phyloP scores from a whole-genome alignment of 768 basidiomycete species.

The Mycena galericulata region DNA sequence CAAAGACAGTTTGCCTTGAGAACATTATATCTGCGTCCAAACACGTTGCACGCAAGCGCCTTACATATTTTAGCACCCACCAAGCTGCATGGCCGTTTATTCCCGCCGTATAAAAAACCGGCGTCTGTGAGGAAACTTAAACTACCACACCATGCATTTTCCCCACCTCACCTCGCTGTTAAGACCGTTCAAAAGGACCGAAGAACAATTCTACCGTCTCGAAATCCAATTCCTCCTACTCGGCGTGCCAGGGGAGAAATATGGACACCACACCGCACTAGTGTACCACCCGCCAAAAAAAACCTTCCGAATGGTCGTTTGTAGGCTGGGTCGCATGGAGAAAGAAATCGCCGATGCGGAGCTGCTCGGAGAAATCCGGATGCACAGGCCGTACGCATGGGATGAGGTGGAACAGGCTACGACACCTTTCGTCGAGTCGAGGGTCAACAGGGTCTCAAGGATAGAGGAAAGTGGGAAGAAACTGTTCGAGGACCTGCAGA shows the following conservation, averaged over 20 bases:
- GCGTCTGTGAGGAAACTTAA: no score
- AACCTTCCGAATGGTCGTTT: background rate
- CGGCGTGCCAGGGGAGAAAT: constrained; percentile 20
- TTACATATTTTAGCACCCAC: no score
- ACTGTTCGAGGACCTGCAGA: background rate
- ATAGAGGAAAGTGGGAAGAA: background rate
- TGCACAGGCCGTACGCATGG: constrained; percentile 9
- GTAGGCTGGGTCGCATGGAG: constrained; percentile 10
- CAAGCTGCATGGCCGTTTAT: no score
- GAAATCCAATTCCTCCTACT: constrained; percentile 11
- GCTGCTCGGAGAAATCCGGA: constrained; percentile 12
- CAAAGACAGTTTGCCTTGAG: no score
- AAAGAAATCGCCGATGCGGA: constrained; percentile 19
- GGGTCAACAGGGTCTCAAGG: background rate
- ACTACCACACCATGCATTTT: no score
- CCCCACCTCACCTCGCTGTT: no score
- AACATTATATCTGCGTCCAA: no score
- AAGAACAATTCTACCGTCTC: background rate
- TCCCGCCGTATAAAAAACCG: no score
- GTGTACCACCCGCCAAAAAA: constrained; percentile 15
- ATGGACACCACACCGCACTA: constrained; percentile 25
- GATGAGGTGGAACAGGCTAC: constrained; percentile 11
- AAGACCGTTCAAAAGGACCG: no score
- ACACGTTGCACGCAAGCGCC: no score
- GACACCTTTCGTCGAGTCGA: background rate